Conservation (phyloP, 495 filamentous ascomycete genomes). For the Diplogelasinospora grovesii region DNA sequence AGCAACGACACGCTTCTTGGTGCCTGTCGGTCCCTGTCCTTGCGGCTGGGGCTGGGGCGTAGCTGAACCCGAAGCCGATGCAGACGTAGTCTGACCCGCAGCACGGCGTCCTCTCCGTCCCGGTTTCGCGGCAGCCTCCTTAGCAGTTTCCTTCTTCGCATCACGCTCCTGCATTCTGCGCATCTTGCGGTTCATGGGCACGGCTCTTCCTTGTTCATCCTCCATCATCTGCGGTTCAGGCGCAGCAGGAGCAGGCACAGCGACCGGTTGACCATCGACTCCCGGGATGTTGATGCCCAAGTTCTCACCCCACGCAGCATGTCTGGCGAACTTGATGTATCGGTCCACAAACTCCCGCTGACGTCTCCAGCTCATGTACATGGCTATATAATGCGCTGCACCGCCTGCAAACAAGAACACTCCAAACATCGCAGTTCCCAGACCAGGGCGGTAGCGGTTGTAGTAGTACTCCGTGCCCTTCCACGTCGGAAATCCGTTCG, state of each 20-base stretch:
- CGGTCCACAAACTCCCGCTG: slow-evolving; percentile 84
- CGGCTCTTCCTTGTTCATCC: slow-evolving; percentile 40
- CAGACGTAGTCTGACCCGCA: slow-evolving; percentile 9
- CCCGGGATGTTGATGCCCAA: slow-evolving; percentile 46
- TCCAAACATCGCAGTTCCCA: slow-evolving; percentile 75
- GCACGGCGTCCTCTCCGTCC: slow-evolving; percentile 24
- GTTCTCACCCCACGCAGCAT: slow-evolving; percentile 73
- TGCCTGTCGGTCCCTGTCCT: slow-evolving; percentile 48
- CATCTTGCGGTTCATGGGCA: slow-evolving; percentile 76
- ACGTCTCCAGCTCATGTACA: slow-evolving; percentile 78
- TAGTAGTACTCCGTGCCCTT: slow-evolving; percentile 98
- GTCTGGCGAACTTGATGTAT: slow-evolving; percentile 84
- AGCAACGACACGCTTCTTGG: slow-evolving; percentile 76
- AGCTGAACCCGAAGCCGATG: slow-evolving; percentile 18
- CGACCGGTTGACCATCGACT: slow-evolving; percentile 42
- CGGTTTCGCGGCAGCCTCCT: slow-evolving; percentile 21
- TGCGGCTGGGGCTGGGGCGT: slow-evolving; percentile 26
- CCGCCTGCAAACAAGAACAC: slow-evolving; percentile 83
- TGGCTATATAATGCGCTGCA: slow-evolving; percentile 72
- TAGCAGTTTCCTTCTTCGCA: slow-evolving; percentile 55
- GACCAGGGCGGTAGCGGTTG: slow-evolving; percentile 79
- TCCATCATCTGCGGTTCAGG: slow-evolving; percentile 30
- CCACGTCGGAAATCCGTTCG: slow-evolving; percentile 92
- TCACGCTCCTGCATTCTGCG: slow-evolving; percentile 82
- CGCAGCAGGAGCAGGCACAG: slow-evolving; percentile 24